phyloP scores from a whole-genome alignment of 2,329 filamentous ascomycete genomes.

The Botrytis tulipae region DNA sequence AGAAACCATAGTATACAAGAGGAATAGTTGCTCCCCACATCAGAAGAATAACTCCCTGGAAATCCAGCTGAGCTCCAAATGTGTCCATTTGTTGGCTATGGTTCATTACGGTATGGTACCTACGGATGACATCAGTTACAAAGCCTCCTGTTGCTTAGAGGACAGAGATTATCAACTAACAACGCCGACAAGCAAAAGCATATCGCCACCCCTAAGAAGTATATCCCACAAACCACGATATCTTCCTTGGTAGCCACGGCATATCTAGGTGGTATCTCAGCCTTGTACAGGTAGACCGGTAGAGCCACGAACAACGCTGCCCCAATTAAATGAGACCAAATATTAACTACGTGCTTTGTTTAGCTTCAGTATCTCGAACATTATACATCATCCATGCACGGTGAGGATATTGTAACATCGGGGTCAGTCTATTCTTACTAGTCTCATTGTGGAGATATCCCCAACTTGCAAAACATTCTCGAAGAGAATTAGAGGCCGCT shows the following conservation, averaged over 20 bases:
- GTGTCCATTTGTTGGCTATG: slow-evolving; percentile 50
- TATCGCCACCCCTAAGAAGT: slow-evolving; percentile 45
- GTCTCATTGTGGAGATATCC: slow-evolving; percentile 42
- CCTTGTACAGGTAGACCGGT: slow-evolving; percentile 41
- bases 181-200: slow-evolving; percentile 48
- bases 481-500: slow-evolving; percentile 31
- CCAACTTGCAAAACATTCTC: slow-evolving; percentile 36
- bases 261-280: slow-evolving; percentile 41
- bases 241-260: slow-evolving; percentile 41
- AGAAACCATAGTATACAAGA: slow-evolving; percentile 51
- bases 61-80: slow-evolving; percentile 58
- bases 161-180: slow-evolving; percentile 35
- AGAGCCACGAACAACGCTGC: slow-evolving; percentile 43
- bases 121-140: slow-evolving; percentile 31
- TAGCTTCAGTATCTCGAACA: slow-evolving; percentile 6
- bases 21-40: slow-evolving; percentile 63
- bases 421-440: slow-evolving; percentile 29
- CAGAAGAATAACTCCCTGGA: slow-evolving; percentile 58
- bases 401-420: background rate
- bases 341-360: slow-evolving; percentile 43
- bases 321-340: slow-evolving; percentile 47
- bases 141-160: background rate
- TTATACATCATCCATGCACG: background rate
- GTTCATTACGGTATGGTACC: slow-evolving; percentile 57
- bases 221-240: slow-evolving; percentile 44